Base-by-base conservation (phyloP, 306 rosid genomes). In the Argentina anserina region DNA sequence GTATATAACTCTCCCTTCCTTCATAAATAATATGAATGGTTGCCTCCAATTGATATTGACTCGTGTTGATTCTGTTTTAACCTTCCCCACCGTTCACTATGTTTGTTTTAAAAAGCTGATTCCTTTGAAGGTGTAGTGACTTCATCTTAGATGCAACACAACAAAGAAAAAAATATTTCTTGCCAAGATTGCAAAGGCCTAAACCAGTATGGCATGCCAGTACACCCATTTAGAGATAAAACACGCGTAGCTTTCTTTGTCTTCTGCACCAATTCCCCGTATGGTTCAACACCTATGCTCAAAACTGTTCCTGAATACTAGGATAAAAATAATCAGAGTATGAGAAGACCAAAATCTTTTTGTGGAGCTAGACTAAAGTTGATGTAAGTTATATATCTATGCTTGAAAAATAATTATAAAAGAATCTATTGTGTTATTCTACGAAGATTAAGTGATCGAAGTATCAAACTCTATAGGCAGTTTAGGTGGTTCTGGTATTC, bases 1-100 rank as follows among this genome's bases (percentile, higher is more conserved):
- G 98, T 91, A 70, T 70, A 75, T 69, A 58, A n/a, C 1, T 49
- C 2, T 50, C n/a, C 43, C 33, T 21, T 63, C 25, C 53, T 65
- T 15, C 21, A 64, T 55, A 37, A 56, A 11, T 69, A 49, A 50
- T 36, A 34, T 21, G 37, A 70, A 21, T 45, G 60, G 58, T 63
- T 60, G 58, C 43, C 18, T n/a, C 56, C 21, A 50, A n/a, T 50
- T 50, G 56, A 50, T 50, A 50, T 7, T 20, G 55, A 49, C 25
- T 49, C n/a, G 1, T 50, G 56, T 50, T 50, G 56, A n/a, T 50
- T 33, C 12, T n/a, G 26, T 45, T 20, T 50, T 25, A 50, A 50
- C 56, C 56, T 50, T 50, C 25, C 56, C 56, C 26, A 50, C 56
- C 4, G 25, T 20, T 20, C 9, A 21, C 23, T 50, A 9, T 7